Evolutionary conservation across 192 early-diverging fungal species (phyloP), one percentile per base, ranked within the genome.

Genomic region (Backusella morwellensis): DNA sequence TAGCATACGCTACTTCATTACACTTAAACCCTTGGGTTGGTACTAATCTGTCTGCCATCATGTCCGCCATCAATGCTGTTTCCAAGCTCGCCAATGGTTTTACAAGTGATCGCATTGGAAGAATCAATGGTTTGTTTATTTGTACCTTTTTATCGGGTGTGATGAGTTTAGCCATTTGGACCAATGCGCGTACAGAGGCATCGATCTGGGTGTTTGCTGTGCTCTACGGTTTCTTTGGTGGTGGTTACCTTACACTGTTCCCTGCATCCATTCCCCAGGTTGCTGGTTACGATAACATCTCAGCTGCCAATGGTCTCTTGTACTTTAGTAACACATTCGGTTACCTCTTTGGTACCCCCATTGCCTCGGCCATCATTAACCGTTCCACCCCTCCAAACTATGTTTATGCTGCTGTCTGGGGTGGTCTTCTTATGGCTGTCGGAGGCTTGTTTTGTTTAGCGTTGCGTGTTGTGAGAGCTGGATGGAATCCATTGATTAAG

Each of bases 81-180:
- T 82, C 85, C 6, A 75, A 81, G 34, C 75, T 88, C 35, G 59
- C 79, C 9, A 76, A 82, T 9, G 86, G 86, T 8, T 82, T 73
- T n/a, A 78, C 84, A 26, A 83, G 81, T 11, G 86, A 88, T 70
- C 73, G 72, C 11, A 35, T 88, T 6, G 86, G 86, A 47, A 72
- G 86, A 2, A 82, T 85, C 17, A 88, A 88, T 47, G 81, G 83
- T 1, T 50, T 83, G 1, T 82, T 81, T 19, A 68, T 82, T 4
- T 81, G 83, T 66, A 80, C 82, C 14, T 83, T 88, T 34, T 26
- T 88, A 6, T 75, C 83, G 0, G 86, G 86, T 15, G 12, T 81
- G 7, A 79, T 83, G 35, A 86, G 85, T 54, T 70, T 88, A 35
- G 80, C 70, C 4, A 75, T 88, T 35, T 88, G 86, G 86, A 84